Base-by-base conservation (phyloP, 2,329 filamentous ascomycete species). In the Neurospora sp. region DNA sequence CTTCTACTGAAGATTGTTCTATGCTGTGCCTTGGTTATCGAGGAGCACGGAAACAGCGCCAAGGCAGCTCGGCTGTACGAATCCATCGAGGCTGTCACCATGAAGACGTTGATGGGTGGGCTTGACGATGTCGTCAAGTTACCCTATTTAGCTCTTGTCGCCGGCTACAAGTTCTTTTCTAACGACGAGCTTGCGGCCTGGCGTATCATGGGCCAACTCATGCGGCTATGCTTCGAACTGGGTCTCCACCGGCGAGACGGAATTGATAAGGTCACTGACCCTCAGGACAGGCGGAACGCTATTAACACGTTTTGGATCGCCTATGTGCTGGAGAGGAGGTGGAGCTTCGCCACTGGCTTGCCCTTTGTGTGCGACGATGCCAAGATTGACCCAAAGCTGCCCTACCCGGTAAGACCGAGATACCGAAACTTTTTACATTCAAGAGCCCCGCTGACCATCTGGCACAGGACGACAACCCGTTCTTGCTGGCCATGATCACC, bases 281-380 rank as follows among this genome's bases (percentile, higher is more conserved):
- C 92, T 66, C 84, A 88, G 58, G 91, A 93, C 72, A 86, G 92
- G 67, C 83, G 85, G 67, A 85, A 88, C 68, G 89, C 91, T 0
- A 84, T 92, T 38, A 87, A 90, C 67, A 87, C 92, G 15, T 97
- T 96, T 79, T 97, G 93, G 94, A 89, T 91, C 1, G 89, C 93
- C 19, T 97, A 96, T 76, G 90, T 93, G 4, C 83, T 97, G 46
- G 94, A 97, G 78, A 85, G 93, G 46, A 86, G 93, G 68, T 97
- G 93, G 93, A 93, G 91, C 73, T 93, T 97, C 75, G 92, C 91
- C n/a, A 94, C 92, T 0, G 93, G 93, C 0, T 85, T 97, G 78
- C 93, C 93, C 0, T 97, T 93, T 80, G 90, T 92, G 2, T 84
- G 97, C 42, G 91, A 95, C 73, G 93, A 97, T 76, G 87, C 91